Base-by-base conservation (phyloP, 1,139 yeast species). In the Starmera stellimalicola region DNA sequence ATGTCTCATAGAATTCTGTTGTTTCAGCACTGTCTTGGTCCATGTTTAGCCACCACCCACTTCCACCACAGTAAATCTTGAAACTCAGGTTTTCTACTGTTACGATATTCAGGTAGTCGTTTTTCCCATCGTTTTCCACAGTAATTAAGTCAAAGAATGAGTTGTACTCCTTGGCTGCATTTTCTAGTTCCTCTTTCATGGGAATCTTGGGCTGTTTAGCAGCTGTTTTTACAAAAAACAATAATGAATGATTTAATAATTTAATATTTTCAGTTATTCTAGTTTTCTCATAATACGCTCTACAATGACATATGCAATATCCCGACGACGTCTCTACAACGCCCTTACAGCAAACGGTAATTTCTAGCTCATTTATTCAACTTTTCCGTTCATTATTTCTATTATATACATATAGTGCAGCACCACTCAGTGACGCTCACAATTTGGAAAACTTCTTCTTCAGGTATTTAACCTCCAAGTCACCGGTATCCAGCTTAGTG, bases 401-500 rank as follows among this genome's bases (percentile, higher is more conserved):
- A n/a, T n/a, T n/a, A n/a, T n/a, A n/a, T n/a, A n/a, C n/a, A n/a
- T n/a, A n/a, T n/a, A n/a, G n/a, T n/a, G n/a, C n/a, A n/a, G n/a
- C n/a, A n/a, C n/a, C 12, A 20, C 20, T 16, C 20, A 11, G 23
- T 19, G 17, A 19, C 12, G 12, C 16, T 27, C 5, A 10, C 17
- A 28, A 17, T 18, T 17, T 18, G 14, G 15, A 23, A 10, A 9
- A 15, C 8, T 16, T 33, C 32, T 43, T 38, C 35, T 40, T 34
- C 40, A 58, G 58, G 42, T 57, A 37, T 35, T 54, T 50, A 17
- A 65, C 57, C 40, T 80, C 91, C 40, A 80, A 63, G 52, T 81
- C 91, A 40, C 79, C 82, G 30, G 84, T 95, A 58, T 87, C 96
- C 59, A 79, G 63, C 58, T 77, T 78, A 44, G 84, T 70, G 58